Evolutionary conservation across 148 eudicot genomes (phyloP).

Genomic region (Simmondsia chinensis): DNA sequence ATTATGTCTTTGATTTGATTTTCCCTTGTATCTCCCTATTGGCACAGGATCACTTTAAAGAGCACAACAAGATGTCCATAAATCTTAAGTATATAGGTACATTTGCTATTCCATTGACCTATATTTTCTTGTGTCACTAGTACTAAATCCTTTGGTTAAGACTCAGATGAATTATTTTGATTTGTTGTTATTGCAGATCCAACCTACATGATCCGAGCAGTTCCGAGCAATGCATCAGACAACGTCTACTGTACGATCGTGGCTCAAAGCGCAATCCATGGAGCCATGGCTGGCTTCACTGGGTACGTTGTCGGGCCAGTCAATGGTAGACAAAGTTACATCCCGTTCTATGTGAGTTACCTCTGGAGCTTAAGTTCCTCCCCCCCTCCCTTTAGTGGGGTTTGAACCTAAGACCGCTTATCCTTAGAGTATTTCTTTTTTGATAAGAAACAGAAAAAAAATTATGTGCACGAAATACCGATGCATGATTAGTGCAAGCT

Average conservation of each 20-base stretch:
- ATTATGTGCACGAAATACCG: no score
- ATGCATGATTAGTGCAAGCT: no score
- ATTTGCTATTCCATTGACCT: conserved; percentile 14
- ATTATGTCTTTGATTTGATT: no score
- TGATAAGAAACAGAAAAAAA: no score
- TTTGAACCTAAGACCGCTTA: no score
- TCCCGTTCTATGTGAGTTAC: conserved; percentile 29
- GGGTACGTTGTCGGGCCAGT: conserved; percentile 37
- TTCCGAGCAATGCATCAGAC: conserved; percentile 34
- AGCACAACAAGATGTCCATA: conserved; percentile 19
- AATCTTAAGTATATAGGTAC: conserved; percentile 42
- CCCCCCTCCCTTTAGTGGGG: no score
- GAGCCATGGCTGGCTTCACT: conserved; percentile 43
- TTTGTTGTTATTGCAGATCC: conserved; percentile 15
- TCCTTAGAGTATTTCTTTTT: no score
- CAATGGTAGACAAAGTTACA: conserved; percentile 32
- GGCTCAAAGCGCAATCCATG: conserved; percentile 38
- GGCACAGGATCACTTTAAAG: conserved; percentile 36
- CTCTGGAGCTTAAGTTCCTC: no score
- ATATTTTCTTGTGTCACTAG: background rate
- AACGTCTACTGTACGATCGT: conserved; percentile 35
- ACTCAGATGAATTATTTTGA: background rate
- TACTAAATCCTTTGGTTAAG: background rate
- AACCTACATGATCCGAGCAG: conserved; percentile 32
- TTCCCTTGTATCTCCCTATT: no score